Conservation (phyloP, 306 rosid species). For the Arachis hypogaea region DNA sequence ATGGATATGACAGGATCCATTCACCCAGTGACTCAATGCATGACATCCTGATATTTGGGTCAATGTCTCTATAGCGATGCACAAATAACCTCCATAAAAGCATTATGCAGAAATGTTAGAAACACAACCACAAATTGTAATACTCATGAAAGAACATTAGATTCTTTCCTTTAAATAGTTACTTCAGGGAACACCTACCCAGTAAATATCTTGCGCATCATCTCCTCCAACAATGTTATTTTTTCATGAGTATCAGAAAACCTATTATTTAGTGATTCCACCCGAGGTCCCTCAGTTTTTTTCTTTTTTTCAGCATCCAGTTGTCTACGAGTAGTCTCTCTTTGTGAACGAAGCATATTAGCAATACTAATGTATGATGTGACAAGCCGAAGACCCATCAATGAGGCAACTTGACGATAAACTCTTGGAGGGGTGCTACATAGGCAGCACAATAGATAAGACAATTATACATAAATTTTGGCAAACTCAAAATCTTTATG, state of each 20-base stretch:
- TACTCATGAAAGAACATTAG: slow-evolving; percentile 3
- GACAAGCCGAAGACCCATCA: slow-evolving; percentile 94
- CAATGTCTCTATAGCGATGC: slow-evolving; percentile 96
- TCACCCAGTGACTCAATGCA: slow-evolving; percentile 92
- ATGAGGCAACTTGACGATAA: slow-evolving; percentile 91
- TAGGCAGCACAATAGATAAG: slow-evolving; percentile 41
- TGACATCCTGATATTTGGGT: slow-evolving; percentile 81
- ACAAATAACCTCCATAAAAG: slow-evolving; percentile 85
- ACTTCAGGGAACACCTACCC: slow-evolving; percentile 68
- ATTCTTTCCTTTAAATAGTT: slow-evolving; percentile 8
- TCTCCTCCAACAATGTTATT: slow-evolving; percentile 85
- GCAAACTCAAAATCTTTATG: slow-evolving; percentile 31
- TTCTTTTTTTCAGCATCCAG: slow-evolving; percentile 98
- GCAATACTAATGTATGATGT: slow-evolving; percentile 86
- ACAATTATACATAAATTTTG: slow-evolving; percentile 13
- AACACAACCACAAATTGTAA: slow-evolving; percentile 32
- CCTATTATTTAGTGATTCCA: slow-evolving; percentile 89
- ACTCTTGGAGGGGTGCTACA: slow-evolving; percentile 97
- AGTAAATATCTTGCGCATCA: slow-evolving; percentile 96
- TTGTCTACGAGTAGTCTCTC: slow-evolving; percentile 96
- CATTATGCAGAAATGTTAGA: slow-evolving; percentile 40
- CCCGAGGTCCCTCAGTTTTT: slow-evolving; percentile 84
- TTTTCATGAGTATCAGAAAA: slow-evolving; percentile 82
- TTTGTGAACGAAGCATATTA: slow-evolving; percentile 81
- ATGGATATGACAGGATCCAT: slow-evolving; percentile 94